A percentile compares a stretch with the other conserved stretches of the same genome.
Evolutionary conservation across 345 rosid species (phyloP).

Genomic region (Lenwebbia sp.): DNA sequence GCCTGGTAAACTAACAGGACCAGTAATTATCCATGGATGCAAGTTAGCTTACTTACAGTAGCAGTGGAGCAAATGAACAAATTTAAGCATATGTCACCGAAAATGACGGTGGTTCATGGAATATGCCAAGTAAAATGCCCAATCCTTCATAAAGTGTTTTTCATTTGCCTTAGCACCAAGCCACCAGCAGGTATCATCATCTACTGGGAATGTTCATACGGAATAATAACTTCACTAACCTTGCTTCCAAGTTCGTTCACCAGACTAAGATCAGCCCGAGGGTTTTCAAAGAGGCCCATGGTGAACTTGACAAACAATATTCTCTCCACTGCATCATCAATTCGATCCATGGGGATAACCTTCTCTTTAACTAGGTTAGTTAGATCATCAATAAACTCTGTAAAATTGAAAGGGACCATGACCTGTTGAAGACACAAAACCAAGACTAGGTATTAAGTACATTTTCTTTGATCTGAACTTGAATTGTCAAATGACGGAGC

Average conservation of each 20-base stretch:
- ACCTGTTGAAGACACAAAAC: constrained; percentile 34
- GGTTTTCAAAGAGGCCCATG: constrained; percentile 93
- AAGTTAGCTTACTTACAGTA: not conserved
- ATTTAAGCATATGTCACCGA: not conserved
- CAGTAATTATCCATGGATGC: not conserved
- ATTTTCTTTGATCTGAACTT: not conserved
- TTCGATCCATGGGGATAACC: constrained; percentile 57
- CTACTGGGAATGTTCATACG: not conserved
- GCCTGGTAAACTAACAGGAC: constrained; percentile 29
- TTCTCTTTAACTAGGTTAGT: constrained; percentile 49
- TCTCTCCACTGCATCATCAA: constrained; percentile 84
- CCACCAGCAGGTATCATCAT: not conserved
- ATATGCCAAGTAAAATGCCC: not conserved
- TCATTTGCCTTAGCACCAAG: not conserved
- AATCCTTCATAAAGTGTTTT: not conserved
- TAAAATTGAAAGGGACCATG: constrained; percentile 74
- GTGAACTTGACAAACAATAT: constrained; percentile 74
- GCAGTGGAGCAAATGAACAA: not conserved
- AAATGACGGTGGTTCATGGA: not conserved
- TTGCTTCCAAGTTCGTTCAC: constrained; percentile 77
- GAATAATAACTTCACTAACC: constrained; percentile 21
- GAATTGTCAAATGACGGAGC: not conserved
- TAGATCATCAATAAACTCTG: constrained; percentile 67
- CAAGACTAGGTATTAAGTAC: not conserved
- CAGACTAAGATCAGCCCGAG: constrained; percentile 69